Base-by-base conservation (phyloP, 2,329 filamentous ascomycete genomes). In the Penicillium sp. region DNA sequence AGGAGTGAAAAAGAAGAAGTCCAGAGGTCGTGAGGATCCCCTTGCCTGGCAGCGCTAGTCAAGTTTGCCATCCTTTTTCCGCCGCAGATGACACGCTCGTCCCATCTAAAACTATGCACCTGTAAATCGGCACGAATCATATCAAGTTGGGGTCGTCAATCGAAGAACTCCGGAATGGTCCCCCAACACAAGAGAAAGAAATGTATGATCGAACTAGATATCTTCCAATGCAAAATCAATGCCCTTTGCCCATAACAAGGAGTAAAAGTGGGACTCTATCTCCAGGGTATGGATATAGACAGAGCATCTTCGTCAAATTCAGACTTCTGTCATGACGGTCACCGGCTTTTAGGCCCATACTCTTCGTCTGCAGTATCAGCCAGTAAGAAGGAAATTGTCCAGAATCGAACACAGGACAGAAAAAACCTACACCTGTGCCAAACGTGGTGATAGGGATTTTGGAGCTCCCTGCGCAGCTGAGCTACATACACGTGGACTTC, bases 401-500 rank as follows among this genome's bases (percentile, higher is more conserved):
- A 4, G 6, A 8, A 12, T 12, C 32, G 3, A 5, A 35, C 18
- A 27, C 12, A 4, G 6, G 7, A 12, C 18, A 43, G 3, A 5
- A 35, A 9, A 26, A 35, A 43, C 40, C 37, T 26, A 36, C 42
- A 26, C 36, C 42, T 36, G n/a, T 44, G 42, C 7, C 36, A 53
- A 12, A 37, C 35, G 12, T 53, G 51, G 34, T 47, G 45, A 4
- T 41, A 36, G 2, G 52, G 47, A 3, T 39, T 49, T 13, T 37
- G 41, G 7, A 54, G 29, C 29, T 54, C 49, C 11, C 39, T 32
- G 5, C 49, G 49, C 35, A 52, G 39, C 34, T 52, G 47, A 5
- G 49, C 52, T 5, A 50, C 45, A 36, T 50, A 54, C 8, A 50
- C 49, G 7, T 34, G 45, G 9, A 52, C 52, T 18, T 50, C 41